Percentiles rank a stretch among this genome's conserved stretches.
These are phyloP conservation scores for Pelargonium cotyledonis DNA, from an alignment of 441 rosid species.

Conservation along the genomic window DNA sequence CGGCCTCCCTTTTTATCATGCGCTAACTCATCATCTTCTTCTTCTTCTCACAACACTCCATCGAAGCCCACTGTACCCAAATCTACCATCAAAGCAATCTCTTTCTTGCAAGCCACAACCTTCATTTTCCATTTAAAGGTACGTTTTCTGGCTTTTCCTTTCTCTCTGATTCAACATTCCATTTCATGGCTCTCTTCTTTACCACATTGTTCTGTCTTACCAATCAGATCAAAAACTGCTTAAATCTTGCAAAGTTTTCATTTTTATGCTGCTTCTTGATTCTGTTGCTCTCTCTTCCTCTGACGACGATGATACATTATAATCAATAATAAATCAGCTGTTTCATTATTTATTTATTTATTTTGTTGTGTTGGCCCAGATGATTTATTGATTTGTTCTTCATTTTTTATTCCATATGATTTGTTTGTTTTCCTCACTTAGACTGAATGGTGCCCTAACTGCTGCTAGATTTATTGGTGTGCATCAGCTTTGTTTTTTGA, in stretches of 20 bases:
- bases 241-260: not conserved
- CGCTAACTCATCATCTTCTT: not conserved
- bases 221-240: not conserved
- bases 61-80: not conserved
- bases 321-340: not conserved
- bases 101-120: not conserved
- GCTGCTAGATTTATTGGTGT: constrained; percentile 15
- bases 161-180: not conserved
- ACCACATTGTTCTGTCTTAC: not conserved
- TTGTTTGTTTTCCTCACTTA: not conserved
- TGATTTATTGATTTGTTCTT: not conserved
- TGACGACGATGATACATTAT: too few species aligned
- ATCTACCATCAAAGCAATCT: not conserved
- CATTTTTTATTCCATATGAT: not conserved
- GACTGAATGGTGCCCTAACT: constrained; percentile 15
- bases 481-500: constrained; percentile 9
- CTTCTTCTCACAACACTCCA: not conserved
- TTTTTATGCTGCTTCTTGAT: not conserved
- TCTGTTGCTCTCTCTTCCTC: too few species aligned
- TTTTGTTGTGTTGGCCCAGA: not conserved
- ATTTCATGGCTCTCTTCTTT: not conserved
- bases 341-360: not conserved
- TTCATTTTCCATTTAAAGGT: not conserved
- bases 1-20: not conserved
- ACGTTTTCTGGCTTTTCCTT: not conserved